Evolutionary conservation across 1,284 basidiomycete species (phyloP).

Genomic region (Cystobasidium pallidum): DNA sequence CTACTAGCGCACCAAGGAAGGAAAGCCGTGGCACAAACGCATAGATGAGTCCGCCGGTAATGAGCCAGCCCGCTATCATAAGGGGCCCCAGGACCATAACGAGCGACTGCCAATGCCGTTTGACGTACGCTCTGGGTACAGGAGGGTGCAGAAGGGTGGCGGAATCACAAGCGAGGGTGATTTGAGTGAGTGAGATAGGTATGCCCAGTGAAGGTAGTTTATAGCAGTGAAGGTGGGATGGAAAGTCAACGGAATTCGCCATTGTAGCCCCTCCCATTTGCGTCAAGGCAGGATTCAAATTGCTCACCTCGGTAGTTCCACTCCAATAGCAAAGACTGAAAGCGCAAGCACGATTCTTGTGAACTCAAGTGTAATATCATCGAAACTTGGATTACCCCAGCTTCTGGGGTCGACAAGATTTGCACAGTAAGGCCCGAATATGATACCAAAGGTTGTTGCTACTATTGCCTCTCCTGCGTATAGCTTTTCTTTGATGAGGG

Average conservation of each 20-base stretch:
- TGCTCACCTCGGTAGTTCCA: constrained; percentile 71
- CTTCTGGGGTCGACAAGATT: constrained; percentile 80
- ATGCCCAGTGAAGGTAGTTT: too few species aligned
- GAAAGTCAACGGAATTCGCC: too few species aligned
- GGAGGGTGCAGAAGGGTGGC: too few species aligned
- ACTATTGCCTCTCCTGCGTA: constrained; percentile 97
- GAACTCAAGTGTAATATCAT: constrained; percentile 67
- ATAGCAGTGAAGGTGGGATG: too few species aligned
- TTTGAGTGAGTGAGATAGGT: too few species aligned
- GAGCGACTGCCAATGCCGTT: constrained; percentile 54
- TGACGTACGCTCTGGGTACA: constrained; percentile 53
- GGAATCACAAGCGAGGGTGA: too few species aligned
- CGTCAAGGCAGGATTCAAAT: too few species aligned
- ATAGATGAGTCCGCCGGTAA: constrained; percentile 69
- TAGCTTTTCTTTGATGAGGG: constrained; percentile 83
- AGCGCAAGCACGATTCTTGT: constrained; percentile 95
- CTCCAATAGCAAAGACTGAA: constrained; percentile 96
- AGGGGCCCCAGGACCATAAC: constrained; percentile 54
- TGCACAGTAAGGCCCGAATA: constrained; percentile 82
- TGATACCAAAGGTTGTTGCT: constrained; percentile 92
- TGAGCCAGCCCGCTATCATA: constrained; percentile 54
- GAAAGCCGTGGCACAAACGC: constrained; percentile 81
- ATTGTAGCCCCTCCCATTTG: too few species aligned
- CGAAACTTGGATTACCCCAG: constrained; percentile 66
- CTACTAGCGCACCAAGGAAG: constrained; percentile 82